Evolutionary conservation across 352 stramenopile species (phyloP), one percentile per base, ranked within the genome.

Genomic region (Phytopythium mirpurense): DNA sequence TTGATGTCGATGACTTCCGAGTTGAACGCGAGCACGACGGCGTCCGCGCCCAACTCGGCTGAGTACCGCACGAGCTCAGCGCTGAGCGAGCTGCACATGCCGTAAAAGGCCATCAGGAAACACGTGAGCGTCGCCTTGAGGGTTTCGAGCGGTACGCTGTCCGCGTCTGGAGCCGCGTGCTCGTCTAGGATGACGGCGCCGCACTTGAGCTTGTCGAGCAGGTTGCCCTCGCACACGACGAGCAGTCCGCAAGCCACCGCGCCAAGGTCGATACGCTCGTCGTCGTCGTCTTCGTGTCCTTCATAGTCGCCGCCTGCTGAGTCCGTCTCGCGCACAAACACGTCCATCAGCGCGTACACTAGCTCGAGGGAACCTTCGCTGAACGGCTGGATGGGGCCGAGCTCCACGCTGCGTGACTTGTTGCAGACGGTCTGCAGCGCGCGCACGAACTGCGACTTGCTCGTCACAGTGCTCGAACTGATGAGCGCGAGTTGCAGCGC

Each of bases 31-130:
- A 69, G 69, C 5, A 93, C 47, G 3, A 93, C 80, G n/a, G 72
- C 74, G 9, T 88, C 74, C 0, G 80, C 78, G 24, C 83, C 83
- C 0, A 88, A 56, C 21, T 90, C 70, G 0, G 83, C 78, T 0
- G 80, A 93, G 42, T 79, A 85, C 2, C 83, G 80, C 3, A 83
- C 78, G 15, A 91, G 56, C 19, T 93, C 83, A 2, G 75, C 72
- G 32, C 76, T 88, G 12, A 89, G 51, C 9, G 80, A 91, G 54
- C 74, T 88, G 36, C 78, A 91, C 64, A 93, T 88, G 27, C 76
- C 83, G 59, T 91, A 93, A 46, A 93, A 89, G 12, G 77, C 71
- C 68, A 93, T 91, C 21, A 93, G 62, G 55, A 89, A 90, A 51
- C 74, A 83, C 63, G 72, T 88, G 23, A 93, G 67, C 49, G 59